These are phyloP conservation scores for Oligophagozyma castellii DNA, from an alignment of 1,139 yeast species.

Conservation along the genomic window DNA sequence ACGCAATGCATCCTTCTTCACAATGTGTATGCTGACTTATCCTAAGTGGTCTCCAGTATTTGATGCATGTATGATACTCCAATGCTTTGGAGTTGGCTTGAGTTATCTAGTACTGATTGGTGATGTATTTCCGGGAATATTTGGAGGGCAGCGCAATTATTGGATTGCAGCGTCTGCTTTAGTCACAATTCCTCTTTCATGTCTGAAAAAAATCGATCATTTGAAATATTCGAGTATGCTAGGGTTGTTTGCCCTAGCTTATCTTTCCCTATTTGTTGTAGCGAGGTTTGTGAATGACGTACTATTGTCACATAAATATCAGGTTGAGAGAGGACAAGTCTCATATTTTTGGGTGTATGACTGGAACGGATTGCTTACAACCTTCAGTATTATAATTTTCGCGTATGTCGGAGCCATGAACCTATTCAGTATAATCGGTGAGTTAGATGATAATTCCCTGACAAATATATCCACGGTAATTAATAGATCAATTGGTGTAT, in stretches of 20 bases:
- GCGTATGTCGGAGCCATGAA: conserved; percentile 95
- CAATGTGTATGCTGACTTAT: conserved; percentile 69
- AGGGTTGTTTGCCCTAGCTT: conserved; percentile 73
- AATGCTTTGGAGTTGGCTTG: conserved; percentile 88
- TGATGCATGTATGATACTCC: conserved; percentile 78
- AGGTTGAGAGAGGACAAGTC: conserved; percentile 34
- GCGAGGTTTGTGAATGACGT: conserved; percentile 40
- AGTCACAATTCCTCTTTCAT: conserved; percentile 62
- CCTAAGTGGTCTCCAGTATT: conserved; percentile 73
- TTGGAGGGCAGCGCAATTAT: conserved; percentile 29
- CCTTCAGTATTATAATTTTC: conserved; percentile 83
- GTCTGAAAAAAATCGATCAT: conserved; percentile 62
- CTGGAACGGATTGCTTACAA: conserved; percentile 49
- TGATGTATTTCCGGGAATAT: conserved; percentile 67
- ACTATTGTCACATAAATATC: conserved; percentile 17
- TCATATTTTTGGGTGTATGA: conserved; percentile 42
- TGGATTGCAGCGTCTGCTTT: conserved; percentile 59
- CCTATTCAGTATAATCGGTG: conserved; percentile 83
- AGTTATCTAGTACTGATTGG: conserved; percentile 83
- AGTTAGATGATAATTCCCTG: conserved; percentile 46
- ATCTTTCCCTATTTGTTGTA: conserved; percentile 61
- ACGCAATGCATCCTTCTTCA: conserved; percentile 77
- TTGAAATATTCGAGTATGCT: conserved; percentile 74
- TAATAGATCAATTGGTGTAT: conserved; percentile 39
- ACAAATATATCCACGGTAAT: conserved; percentile 40